phyloP scores from a whole-genome alignment of 257 asterid genomes.

The Solanum piurae region DNA sequence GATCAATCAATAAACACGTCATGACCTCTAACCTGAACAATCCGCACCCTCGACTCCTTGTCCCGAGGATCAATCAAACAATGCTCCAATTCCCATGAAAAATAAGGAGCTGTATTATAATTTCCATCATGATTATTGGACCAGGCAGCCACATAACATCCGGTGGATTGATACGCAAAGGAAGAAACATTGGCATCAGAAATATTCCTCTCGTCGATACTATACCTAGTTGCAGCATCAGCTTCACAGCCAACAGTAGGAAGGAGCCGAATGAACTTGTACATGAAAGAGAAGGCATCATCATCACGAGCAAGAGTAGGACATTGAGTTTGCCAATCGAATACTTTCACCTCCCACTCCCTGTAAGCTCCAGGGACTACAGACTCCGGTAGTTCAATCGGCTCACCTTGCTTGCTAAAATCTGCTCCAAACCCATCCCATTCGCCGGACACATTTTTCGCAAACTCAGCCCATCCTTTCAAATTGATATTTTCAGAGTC shows the following conservation, averaged over 20 bases:
- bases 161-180: slow-evolving; percentile 52
- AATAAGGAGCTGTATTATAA: neutral
- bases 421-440: slow-evolving; percentile 97
- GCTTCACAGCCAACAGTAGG: slow-evolving; percentile 98
- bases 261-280: slow-evolving; percentile 53
- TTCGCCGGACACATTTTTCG: slow-evolving; percentile 67
- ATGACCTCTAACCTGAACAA: slow-evolving; percentile 30
- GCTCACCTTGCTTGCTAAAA: slow-evolving; percentile 51
- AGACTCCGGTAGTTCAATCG: slow-evolving; percentile 63
- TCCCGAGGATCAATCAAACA: slow-evolving; percentile 64
- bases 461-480: slow-evolving; percentile 52
- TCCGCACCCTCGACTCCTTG: slow-evolving; percentile 50
- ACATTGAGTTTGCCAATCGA: slow-evolving; percentile 95
- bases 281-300: slow-evolving; percentile 20
- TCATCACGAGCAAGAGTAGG: slow-evolving; percentile 63
- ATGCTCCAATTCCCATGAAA: slow-evolving; percentile 55
- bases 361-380: slow-evolving; percentile 86
- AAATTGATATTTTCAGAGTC: neutral
- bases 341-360: slow-evolving; percentile 89
- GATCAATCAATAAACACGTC: neutral
- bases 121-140: neutral
- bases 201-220: slow-evolving; percentile 27
- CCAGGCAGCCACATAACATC: slow-evolving; percentile 69
- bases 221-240: slow-evolving; percentile 73
- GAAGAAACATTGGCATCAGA: slow-evolving; percentile 11